These are phyloP conservation scores for Hyaloscypha variabilis DNA, from an alignment of 495 filamentous ascomycete genomes.

Conservation along the genomic window DNA sequence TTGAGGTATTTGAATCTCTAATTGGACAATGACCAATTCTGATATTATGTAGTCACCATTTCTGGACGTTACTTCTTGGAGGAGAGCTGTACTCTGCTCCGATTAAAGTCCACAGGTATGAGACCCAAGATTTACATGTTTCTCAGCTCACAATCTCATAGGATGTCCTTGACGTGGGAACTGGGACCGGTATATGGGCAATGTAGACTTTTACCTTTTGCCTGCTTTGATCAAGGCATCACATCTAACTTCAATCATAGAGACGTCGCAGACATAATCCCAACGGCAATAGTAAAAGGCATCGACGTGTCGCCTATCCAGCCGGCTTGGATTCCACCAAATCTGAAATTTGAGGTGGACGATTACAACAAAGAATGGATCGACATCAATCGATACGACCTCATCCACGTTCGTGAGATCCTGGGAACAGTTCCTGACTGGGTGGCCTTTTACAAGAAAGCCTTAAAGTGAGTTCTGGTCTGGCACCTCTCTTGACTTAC, in stretches of 20 bases:
- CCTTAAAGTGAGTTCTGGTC: conserved; percentile 19
- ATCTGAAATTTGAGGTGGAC: conserved; percentile 54
- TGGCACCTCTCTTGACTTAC: neutral
- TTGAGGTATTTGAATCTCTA: conserved; percentile 4
- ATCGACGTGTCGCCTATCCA: conserved; percentile 54
- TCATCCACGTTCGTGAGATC: conserved; percentile 53
- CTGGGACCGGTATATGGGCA: conserved; percentile 65
- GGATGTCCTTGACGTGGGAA: conserved; percentile 16
- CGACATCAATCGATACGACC: conserved; percentile 48
- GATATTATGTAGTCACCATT: conserved; percentile 30
- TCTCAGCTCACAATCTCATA: neutral
- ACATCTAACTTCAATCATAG: conserved; percentile 57
- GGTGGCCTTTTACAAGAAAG: conserved; percentile 35
- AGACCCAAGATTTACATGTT: conserved; percentile 25
- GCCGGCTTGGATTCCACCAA: conserved; percentile 54
- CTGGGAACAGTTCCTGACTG: conserved; percentile 55
- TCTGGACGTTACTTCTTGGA: conserved; percentile 37
- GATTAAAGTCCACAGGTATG: conserved; percentile 1
- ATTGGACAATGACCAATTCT: neutral
- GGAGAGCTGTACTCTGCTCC: conserved; percentile 36
- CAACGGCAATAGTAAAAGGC: conserved; percentile 58
- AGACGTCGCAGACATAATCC: conserved; percentile 48
- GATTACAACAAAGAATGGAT: conserved; percentile 58
- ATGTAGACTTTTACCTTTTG: conserved; percentile 35
- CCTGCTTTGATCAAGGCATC: conserved; percentile 47